Percentiles rank a stretch among this genome's conserved stretches.
phyloP scores from a whole-genome alignment of 2,329 filamentous ascomycete species.

The Paracamarosporium sp. region DNA sequence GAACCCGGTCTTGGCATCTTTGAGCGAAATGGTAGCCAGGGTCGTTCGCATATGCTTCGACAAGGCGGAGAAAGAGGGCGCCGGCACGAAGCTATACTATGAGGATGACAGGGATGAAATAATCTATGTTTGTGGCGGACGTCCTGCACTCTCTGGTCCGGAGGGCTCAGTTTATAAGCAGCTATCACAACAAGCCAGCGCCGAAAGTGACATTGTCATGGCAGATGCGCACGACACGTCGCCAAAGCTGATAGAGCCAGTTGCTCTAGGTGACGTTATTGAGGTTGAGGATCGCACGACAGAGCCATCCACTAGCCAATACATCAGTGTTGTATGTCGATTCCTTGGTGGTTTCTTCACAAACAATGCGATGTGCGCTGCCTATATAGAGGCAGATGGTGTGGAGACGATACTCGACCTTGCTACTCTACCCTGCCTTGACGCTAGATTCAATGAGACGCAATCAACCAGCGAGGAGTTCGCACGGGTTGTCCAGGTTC shows the following conservation, averaged over 20 bases:
- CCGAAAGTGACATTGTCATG: conserved; percentile 69
- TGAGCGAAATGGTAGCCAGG: conserved; percentile 86
- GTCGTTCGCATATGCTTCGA: conserved; percentile 76
- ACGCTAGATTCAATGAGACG: conserved; percentile 71
- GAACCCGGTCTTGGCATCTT: conserved; percentile 79
- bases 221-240: conserved; percentile 52
- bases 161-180: conserved; percentile 41
- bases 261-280: conserved; percentile 48
- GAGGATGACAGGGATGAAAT: conserved; percentile 64
- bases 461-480: conserved; percentile 71
- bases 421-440: conserved; percentile 79
- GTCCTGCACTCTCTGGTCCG: conserved; percentile 51
- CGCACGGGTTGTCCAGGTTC: conserved; percentile 74
- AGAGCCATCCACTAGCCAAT: conserved; percentile 66
- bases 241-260: conserved; percentile 23
- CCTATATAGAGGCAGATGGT: conserved; percentile 80
- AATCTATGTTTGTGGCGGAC: conserved; percentile 65
- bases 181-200: conserved; percentile 16
- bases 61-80: conserved; percentile 71
- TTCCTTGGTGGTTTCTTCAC: conserved; percentile 81
- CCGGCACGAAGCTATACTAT: conserved; percentile 80
- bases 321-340: conserved; percentile 75
- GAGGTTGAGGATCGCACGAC: conserved; percentile 59
- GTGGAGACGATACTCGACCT: conserved; percentile 86
- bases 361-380: conserved; percentile 73